A percentile compares a stretch with the other conserved stretches of the same genome.
Conservation (phyloP, 1,139 yeast genomes). For the Saccharomycopsis hybrid region DNA sequence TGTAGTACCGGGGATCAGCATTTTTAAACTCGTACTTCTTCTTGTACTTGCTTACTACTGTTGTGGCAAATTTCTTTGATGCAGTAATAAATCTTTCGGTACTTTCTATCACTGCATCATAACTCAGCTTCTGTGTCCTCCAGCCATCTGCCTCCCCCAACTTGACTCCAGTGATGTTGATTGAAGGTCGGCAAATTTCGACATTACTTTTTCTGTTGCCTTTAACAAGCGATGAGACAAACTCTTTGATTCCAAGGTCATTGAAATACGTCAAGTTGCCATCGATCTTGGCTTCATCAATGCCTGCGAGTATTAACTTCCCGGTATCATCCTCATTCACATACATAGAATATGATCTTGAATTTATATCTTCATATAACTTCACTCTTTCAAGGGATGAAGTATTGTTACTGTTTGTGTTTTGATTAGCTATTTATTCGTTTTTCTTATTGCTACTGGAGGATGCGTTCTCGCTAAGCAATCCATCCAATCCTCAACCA, state of each 20-base stretch:
- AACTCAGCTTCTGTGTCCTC: no score
- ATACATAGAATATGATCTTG: conserved; percentile 16
- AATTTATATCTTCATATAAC: conserved; percentile 7
- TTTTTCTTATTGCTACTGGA: conserved; percentile 4
- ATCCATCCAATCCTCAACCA: conserved; percentile 13
- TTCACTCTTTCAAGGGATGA: conserved; percentile 12
- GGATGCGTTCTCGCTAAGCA: conserved; percentile 3
- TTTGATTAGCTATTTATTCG: conserved; percentile 6
- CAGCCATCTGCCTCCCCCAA: no score
- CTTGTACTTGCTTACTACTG: no score
- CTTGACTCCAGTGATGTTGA: no score
- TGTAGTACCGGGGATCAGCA: conserved; percentile 8
- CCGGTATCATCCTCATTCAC: conserved; percentile 13
- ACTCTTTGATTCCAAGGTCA: conserved; percentile 5
- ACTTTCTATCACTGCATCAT: conserved; percentile 18
- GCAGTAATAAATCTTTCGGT: conserved; percentile 18
- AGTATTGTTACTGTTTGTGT: conserved; percentile 2
- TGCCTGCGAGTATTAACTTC: conserved; percentile 13
- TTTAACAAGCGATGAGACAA: conserved; percentile 11
- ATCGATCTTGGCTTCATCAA: conserved; percentile 11
- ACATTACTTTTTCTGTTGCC: conserved; percentile 6
- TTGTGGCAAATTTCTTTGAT: conserved; percentile 15
- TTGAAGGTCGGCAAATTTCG: conserved; percentile 9
- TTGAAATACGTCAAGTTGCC: conserved; percentile 11
- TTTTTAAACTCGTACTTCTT: conserved; percentile 10